These are phyloP conservation scores for Epichloe brachyelytri DNA, from an alignment of 2,329 filamentous ascomycete genomes.

Conservation along the genomic window DNA sequence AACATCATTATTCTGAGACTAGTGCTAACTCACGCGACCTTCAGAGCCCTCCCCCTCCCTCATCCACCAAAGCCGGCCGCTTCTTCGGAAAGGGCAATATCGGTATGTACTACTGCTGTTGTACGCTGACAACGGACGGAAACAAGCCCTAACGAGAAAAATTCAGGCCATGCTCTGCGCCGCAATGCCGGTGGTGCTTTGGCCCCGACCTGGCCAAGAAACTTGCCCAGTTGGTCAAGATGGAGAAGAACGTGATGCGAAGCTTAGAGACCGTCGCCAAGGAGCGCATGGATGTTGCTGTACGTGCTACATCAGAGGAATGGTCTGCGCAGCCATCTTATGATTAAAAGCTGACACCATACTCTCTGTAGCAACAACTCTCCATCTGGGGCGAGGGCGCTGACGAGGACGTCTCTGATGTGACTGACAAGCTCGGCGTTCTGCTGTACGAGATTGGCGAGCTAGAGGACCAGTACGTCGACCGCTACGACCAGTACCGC, in stretches of 20 bases:
- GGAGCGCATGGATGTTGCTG: conserved; percentile 96
- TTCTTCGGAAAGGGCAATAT: conserved; percentile 79
- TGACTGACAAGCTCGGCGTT: conserved; percentile 97
- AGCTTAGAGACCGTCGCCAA: conserved; percentile 89
- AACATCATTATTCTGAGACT: background rate
- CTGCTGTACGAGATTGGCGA: conserved; percentile 97
- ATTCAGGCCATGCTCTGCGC: conserved; percentile 52
- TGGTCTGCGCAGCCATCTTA: background rate
- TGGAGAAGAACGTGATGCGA: conserved; percentile 99
- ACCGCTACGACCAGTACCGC: conserved; percentile 97
- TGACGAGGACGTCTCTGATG: conserved; percentile 96
- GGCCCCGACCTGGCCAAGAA: conserved; percentile 90
- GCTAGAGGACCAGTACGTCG: conserved; percentile 94
- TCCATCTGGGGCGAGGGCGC: conserved; percentile 93
- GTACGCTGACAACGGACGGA: background rate
- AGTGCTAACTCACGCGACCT: background rate
- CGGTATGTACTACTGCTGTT: conserved; percentile 46
- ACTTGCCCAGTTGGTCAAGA: conserved; percentile 94
- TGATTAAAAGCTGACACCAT: background rate
- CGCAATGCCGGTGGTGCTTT: conserved; percentile 62
- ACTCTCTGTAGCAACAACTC: conserved; percentile 69
- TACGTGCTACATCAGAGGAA: conserved; percentile 36
- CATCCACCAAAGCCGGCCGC: conserved; percentile 79
- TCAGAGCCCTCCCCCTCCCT: conserved; percentile 89
- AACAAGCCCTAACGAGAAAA: background rate